phyloP scores from a whole-genome alignment of 345 rosid species.

The Populus davidiana region DNA sequence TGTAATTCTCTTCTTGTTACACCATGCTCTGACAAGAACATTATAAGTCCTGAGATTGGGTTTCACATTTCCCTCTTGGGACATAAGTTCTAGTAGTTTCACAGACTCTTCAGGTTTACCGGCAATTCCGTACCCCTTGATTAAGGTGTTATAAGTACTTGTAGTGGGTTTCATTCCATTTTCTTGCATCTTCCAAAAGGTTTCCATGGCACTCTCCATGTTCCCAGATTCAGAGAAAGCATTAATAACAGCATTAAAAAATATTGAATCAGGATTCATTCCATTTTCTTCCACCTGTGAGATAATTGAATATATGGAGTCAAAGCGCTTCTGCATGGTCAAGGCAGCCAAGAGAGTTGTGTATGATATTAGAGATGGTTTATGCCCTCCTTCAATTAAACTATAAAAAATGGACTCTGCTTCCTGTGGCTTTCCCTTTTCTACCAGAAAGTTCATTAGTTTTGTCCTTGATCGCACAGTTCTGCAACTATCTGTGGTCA shows the following conservation, averaged over 20 bases:
- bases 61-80: conserved; percentile 34
- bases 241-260: conserved; percentile 58
- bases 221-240: conserved; percentile 63
- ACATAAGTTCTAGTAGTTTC: conserved; percentile 49
- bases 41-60: conserved; percentile 61
- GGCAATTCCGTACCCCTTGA: conserved; percentile 60
- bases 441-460: conserved; percentile 50
- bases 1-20: conserved; percentile 45
- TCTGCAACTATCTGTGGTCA: conserved; percentile 41
- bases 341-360: conserved; percentile 59
- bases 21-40: conserved; percentile 62
- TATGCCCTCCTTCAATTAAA: conserved; percentile 51
- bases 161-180: conserved; percentile 52
- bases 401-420: conserved; percentile 40
- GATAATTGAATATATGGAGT: conserved; percentile 44
- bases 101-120: conserved; percentile 57
- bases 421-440: conserved; percentile 56
- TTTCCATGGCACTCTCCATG: conserved; percentile 48
- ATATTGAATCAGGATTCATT: conserved; percentile 46
- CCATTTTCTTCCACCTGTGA: conserved; percentile 48
- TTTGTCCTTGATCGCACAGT: conserved; percentile 56
- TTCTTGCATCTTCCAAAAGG: conserved; percentile 52
- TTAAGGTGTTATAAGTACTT: conserved; percentile 58
- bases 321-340: conserved; percentile 51
- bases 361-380: conserved; percentile 46